Evolutionary conservation across 1,139 yeast genomes (phyloP).

Genomic region (Geotrichum candidum): DNA sequence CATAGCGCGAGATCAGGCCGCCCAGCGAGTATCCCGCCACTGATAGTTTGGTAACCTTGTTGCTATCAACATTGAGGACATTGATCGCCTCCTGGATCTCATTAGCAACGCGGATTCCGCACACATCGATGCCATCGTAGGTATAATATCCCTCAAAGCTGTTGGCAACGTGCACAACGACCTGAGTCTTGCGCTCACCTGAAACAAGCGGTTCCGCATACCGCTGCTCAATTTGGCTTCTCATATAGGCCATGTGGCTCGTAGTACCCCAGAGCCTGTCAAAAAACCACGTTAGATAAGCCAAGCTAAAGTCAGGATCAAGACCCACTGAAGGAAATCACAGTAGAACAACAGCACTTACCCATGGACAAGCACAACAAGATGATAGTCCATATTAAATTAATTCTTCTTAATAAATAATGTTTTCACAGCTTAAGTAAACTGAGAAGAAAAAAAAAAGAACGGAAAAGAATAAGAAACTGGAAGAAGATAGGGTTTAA

Average conservation of each 20-base stretch:
- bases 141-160: conserved; percentile 65
- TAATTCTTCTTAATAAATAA: not conserved
- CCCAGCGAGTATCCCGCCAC: conserved; percentile 80
- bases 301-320: not conserved
- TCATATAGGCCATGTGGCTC: conserved; percentile 55
- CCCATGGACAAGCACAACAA: conserved; percentile 74
- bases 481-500: too few species aligned
- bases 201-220: conserved; percentile 1
- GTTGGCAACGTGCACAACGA: conserved; percentile 53
- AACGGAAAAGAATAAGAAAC: too few species aligned
- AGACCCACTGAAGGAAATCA: not conserved
- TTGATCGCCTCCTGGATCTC: conserved; percentile 53
- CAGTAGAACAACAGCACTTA: conserved; percentile 29
- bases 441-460: too few species aligned
- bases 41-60: conserved; percentile 32
- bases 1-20: conserved; percentile 71
- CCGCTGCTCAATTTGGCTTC: conserved; percentile 23
- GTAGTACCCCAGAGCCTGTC: conserved; percentile 67
- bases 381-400: conserved; percentile 37
- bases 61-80: conserved; percentile 26
- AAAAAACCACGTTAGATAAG: not conserved
- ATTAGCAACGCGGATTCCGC: conserved; percentile 68
- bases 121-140: conserved; percentile 80
- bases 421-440: not conserved
- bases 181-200: conserved; percentile 16